Evolutionary conservation across 2,329 filamentous ascomycete species (phyloP).

Genomic region (Trichoderma hamatum): DNA sequence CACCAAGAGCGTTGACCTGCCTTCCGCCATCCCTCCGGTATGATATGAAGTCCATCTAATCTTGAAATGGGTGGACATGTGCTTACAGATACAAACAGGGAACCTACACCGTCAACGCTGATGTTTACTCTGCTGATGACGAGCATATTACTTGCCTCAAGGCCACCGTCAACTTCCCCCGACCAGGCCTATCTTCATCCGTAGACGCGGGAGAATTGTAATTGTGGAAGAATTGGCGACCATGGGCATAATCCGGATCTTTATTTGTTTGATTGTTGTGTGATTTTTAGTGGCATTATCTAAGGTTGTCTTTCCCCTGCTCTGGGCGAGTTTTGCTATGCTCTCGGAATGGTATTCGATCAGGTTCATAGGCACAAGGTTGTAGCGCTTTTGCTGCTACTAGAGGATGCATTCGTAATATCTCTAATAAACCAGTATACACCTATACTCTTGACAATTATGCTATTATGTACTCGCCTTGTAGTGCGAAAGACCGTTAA

Average conservation of each 20-base stretch:
- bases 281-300: constrained; percentile 21
- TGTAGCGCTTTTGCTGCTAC: constrained; percentile 1
- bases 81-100: constrained; percentile 58
- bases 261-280: constrained; percentile 8
- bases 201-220: constrained; percentile 48
- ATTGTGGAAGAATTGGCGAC: constrained; percentile 25
- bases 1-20: constrained; percentile 81
- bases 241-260: background rate
- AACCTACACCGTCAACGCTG: constrained; percentile 84
- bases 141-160: constrained; percentile 84
- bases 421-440: constrained; percentile 6
- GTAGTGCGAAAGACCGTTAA: background rate
- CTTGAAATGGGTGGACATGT: background rate
- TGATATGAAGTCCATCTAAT: constrained; percentile 57
- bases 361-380: constrained; percentile 13
- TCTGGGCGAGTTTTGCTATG: constrained; percentile 16
- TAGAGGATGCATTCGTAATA: constrained; percentile 4
- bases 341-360: background rate
- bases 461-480: background rate
- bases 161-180: constrained; percentile 67
- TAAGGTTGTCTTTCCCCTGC: constrained; percentile 6
- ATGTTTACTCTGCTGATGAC: constrained; percentile 75
- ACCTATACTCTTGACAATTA: background rate
- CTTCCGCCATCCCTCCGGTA: constrained; percentile 86
- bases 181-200: constrained; percentile 39